Percentiles rank a stretch among this genome's conserved stretches.
phyloP scores from a whole-genome alignment of 768 basidiomycete species.

The Favolaschia claudopus region DNA sequence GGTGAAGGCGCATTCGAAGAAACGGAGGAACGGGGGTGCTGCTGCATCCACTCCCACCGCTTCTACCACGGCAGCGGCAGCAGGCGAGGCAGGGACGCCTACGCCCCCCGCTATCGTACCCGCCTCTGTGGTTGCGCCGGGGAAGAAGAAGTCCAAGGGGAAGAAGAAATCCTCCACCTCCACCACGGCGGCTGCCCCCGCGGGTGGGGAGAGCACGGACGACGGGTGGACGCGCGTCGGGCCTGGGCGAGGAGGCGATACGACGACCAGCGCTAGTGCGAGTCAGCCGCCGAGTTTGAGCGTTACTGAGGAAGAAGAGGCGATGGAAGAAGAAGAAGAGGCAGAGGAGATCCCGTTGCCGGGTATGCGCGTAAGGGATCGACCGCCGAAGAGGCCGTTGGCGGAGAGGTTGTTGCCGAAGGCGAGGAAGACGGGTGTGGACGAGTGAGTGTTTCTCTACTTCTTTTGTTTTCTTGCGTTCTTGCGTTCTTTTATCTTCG shows the following conservation, averaged over 20 bases:
- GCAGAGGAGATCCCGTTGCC: slow-evolving; percentile 25
- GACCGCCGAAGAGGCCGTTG: slow-evolving; percentile 51
- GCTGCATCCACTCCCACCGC: no score
- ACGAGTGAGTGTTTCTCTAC: slow-evolving; percentile 64
- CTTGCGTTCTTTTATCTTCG: slow-evolving; percentile 7
- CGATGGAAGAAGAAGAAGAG: slow-evolving; percentile 30
- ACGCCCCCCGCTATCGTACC: no score
- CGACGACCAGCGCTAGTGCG: background rate
- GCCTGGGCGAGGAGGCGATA: slow-evolving; percentile 14
- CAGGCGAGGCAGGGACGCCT: no score
- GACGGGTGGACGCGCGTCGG: slow-evolving; percentile 28
- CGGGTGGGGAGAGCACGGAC: slow-evolving; percentile 18
- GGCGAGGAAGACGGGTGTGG: slow-evolving; percentile 68
- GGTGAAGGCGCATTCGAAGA: no score
- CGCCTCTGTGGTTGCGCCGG: background rate
- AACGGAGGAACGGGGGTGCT: no score
- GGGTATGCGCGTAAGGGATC: slow-evolving; percentile 40
- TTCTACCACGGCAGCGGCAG: no score
- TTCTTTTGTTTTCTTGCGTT: no score
- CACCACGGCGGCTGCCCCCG: slow-evolving; percentile 26
- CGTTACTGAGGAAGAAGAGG: slow-evolving; percentile 26
- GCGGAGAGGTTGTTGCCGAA: slow-evolving; percentile 74
- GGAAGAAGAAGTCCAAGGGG: slow-evolving; percentile 25
- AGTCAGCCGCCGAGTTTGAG: background rate
- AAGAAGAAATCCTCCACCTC: slow-evolving; percentile 38